These are phyloP conservation scores for Penicillium sp. DNA, from an alignment of 2,329 filamentous ascomycete genomes.

Conservation along the genomic window DNA sequence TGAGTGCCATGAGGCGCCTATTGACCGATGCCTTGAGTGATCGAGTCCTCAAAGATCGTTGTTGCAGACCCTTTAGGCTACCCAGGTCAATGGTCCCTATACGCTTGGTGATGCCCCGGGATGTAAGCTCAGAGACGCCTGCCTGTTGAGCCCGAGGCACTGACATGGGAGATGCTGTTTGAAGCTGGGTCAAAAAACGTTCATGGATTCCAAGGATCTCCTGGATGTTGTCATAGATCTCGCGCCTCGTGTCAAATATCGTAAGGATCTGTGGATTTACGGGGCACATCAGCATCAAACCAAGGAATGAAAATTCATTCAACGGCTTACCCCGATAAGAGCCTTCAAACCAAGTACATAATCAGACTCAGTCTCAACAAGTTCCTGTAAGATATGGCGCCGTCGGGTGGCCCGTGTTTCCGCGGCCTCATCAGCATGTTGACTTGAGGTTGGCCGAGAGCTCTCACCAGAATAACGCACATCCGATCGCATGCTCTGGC, in stretches of 20 bases:
- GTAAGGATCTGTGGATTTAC: conserved; percentile 62
- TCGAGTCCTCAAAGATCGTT: conserved; percentile 30
- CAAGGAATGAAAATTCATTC: background rate
- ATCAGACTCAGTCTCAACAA: conserved; percentile 80
- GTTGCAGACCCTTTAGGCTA: conserved; percentile 33
- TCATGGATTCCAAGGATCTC: conserved; percentile 83
- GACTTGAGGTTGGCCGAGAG: conserved; percentile 45
- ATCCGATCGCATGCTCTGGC: conserved; percentile 58
- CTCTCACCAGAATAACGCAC: conserved; percentile 64
- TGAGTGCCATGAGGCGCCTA: conserved; percentile 37
- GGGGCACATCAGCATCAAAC: conserved; percentile 34
- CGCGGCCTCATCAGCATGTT: conserved; percentile 65
- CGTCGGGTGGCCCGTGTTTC: conserved; percentile 71
- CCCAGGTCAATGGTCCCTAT: conserved; percentile 51
- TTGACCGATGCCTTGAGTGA: conserved; percentile 32
- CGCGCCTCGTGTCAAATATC: conserved; percentile 68
- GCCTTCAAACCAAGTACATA: conserved; percentile 88
- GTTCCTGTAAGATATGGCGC: conserved; percentile 77
- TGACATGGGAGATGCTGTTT: conserved; percentile 65
- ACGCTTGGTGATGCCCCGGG: conserved; percentile 44
- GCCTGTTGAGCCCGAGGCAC: conserved; percentile 32
- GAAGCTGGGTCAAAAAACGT: conserved; percentile 72
- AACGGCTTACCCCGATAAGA: conserved; percentile 69
- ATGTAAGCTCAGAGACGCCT: conserved; percentile 23
- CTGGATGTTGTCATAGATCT: conserved; percentile 75